Conservation (phyloP, 345 rosid genomes). For the Eutrema heterophyllum region DNA sequence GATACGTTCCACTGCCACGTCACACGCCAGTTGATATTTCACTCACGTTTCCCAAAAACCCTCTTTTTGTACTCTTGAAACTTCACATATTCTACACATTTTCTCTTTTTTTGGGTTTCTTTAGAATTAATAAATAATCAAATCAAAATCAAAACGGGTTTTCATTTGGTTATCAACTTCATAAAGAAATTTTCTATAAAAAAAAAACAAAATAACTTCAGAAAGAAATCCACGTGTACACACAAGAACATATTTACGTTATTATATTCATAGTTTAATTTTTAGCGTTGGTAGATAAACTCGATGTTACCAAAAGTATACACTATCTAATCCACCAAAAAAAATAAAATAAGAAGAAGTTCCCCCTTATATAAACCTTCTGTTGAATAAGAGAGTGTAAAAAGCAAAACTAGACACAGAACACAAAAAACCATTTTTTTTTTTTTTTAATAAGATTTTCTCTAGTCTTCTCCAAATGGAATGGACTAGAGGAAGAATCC, state of each 20-base stretch:
- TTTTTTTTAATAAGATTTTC: not conserved
- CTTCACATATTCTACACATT: conserved; percentile 9
- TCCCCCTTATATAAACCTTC: conserved; percentile 23
- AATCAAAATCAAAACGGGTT: conserved; percentile 14
- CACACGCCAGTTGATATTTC: conserved; percentile 14
- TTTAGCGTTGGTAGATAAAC: conserved; percentile 29
- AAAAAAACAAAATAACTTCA: not conserved
- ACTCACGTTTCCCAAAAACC: conserved; percentile 25
- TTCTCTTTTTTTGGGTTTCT: not conserved
- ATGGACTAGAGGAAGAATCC: conserved; percentile 63
- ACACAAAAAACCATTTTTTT: not conserved
- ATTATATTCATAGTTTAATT: not conserved
- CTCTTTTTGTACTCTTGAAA: not conserved
- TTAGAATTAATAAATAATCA: not conserved
- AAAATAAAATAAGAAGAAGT: not conserved
- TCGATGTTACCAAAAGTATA: conserved; percentile 33
- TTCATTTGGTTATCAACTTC: conserved; percentile 32
- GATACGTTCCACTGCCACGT: conserved; percentile 30
- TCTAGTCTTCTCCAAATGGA: conserved; percentile 41
- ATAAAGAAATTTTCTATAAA: not conserved
- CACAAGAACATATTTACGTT: conserved; percentile 18
- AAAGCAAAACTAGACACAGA: not conserved
- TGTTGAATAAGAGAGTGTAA: not conserved
- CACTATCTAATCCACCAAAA: conserved; percentile 26
- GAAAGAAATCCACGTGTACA: conserved; percentile 30